Base-by-base conservation (phyloP, 345 rosid genomes). In the Orychophragmus violaceus region DNA sequence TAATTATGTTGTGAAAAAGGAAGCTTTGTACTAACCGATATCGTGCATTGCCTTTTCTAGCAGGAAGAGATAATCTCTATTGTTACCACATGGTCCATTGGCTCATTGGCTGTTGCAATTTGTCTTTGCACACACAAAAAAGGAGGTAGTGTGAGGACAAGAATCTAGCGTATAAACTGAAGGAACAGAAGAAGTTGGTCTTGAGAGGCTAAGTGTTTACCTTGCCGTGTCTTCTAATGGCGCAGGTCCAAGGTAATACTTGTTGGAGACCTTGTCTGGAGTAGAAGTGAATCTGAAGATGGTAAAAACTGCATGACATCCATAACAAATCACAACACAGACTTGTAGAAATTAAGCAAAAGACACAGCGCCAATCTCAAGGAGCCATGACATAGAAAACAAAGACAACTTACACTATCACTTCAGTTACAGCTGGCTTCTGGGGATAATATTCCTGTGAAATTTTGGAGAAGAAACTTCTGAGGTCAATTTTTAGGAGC, bases 81-180 rank as follows among this genome's bases (percentile, higher is more conserved):
- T 90, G 88, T 94, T 87, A 63, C 99, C 99, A 62, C 88, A 88
- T 13, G 99, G 99, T 73, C 99, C n/a, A n/a, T n/a, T n/a, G n/a
- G n/a, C n/a, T n/a, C 99, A 71, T 53, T 66, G 8, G 99, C 99
- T 46, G 89, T 88, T 8, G 99, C 96, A 60, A 94, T 94, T 88
- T 90, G 99, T 78, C 98, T 93, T 41, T 54, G 3, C 6, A 62
- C 27, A 55, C 9, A 51, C 3, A 19, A 59, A 56, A 9, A 45
- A 44, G 8, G 42, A 30, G 24, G 33, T 29, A 41, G 11, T 62
- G 24, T 58, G 28, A 69, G 54, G 65, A 45, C 17, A 52, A 32
- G 5, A 48, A 45, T 54, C 53, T 42, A 14, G 6, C 2, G 6
- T 25, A 59, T 6, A 68, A 21, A 48, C 7, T 30, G n/a, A n/a